These are phyloP conservation scores for Macrocybe gigantea DNA, from an alignment of 768 basidiomycete genomes.

Conservation along the genomic window DNA sequence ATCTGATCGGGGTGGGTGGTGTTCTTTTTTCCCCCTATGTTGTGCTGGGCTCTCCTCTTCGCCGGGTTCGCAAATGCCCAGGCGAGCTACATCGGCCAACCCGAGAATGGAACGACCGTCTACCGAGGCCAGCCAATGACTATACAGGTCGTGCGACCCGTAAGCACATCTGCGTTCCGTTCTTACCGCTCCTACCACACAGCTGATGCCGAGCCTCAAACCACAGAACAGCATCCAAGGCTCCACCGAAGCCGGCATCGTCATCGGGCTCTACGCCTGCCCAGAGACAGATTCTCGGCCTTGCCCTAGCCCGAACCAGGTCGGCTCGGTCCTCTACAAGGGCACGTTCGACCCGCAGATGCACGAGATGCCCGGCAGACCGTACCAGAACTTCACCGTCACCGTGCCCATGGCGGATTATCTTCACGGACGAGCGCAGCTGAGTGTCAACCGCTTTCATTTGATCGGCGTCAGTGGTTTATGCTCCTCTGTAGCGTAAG, in stretches of 20 bases:
- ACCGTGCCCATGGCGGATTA: conserved; percentile 19
- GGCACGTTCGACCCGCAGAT: conserved; percentile 30
- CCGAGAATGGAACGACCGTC: conserved; percentile 20
- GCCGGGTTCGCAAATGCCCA: conserved; percentile 26
- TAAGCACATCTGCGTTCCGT: conserved; percentile 14
- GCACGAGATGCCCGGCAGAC: conserved; percentile 22
- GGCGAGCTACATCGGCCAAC: conserved; percentile 23
- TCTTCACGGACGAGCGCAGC: conserved; percentile 16
- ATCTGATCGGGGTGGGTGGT: conserved; percentile 13
- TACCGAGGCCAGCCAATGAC: conserved; percentile 22
- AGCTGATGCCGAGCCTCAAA: background rate
- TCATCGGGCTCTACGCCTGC: conserved; percentile 36
- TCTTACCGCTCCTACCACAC: background rate
- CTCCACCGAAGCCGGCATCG: conserved; percentile 37
- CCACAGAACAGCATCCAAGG: conserved; percentile 30
- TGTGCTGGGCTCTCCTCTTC: conserved; percentile 6
- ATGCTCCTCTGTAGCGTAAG: background rate
- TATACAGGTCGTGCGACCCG: conserved; percentile 33
- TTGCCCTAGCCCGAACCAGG: conserved; percentile 12
- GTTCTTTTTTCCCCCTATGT: background rate
- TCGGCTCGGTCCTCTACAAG: conserved; percentile 36
- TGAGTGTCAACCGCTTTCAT: conserved; percentile 23
- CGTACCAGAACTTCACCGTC: conserved; percentile 42
- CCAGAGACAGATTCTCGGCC: conserved; percentile 12
- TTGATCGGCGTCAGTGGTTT: conserved; percentile 22